Percentiles rank a stretch among this genome's conserved stretches.
phyloP scores from a whole-genome alignment of 805 yeast genomes.

The Wickerhamiella brachini region DNA sequence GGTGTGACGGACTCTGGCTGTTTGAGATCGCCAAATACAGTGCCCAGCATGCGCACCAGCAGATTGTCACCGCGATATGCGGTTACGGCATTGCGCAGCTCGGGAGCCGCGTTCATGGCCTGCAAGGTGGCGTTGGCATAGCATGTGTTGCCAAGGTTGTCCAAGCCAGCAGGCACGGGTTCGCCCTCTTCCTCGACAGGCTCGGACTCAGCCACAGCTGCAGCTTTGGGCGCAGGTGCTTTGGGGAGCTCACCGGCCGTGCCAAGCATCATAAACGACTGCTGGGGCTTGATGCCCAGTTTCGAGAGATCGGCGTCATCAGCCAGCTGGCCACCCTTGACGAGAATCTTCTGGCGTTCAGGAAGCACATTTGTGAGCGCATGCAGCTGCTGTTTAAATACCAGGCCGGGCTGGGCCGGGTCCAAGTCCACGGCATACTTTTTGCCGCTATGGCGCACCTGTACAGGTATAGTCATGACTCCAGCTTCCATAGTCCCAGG shows the following conservation, averaged over 20 bases:
- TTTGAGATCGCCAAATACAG: neutral
- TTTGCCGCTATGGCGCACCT: slow-evolving; percentile 58
- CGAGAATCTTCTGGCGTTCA: slow-evolving; percentile 76
- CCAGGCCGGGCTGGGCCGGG: slow-evolving; percentile 23
- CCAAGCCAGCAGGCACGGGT: slow-evolving; percentile 46
- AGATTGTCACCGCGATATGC: slow-evolving; percentile 26
- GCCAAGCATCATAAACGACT: slow-evolving; percentile 78
- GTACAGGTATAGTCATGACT: slow-evolving; percentile 22
- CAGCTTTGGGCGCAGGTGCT: slow-evolving; percentile 33
- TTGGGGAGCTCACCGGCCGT: slow-evolving; percentile 58
- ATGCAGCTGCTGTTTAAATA: slow-evolving; percentile 55
- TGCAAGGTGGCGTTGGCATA: slow-evolving; percentile 61
- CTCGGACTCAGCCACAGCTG: slow-evolving; percentile 50
- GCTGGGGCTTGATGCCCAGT: slow-evolving; percentile 47
- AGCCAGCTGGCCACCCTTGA: slow-evolving; percentile 76
- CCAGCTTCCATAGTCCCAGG: too few species aligned
- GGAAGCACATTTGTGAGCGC: slow-evolving; percentile 72
- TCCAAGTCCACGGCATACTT: slow-evolving; percentile 39
- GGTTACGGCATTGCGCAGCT: slow-evolving; percentile 34
- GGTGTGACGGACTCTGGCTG: slow-evolving; percentile 44
- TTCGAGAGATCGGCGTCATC: slow-evolving; percentile 47
- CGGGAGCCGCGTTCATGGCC: slow-evolving; percentile 36
- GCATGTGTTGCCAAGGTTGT: slow-evolving; percentile 65
- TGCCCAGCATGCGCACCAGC: slow-evolving; percentile 18
- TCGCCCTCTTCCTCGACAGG: slow-evolving; percentile 23